Conservation (phyloP, 2,329 filamentous ascomycete genomes). For the Harringtonia aguacate region DNA sequence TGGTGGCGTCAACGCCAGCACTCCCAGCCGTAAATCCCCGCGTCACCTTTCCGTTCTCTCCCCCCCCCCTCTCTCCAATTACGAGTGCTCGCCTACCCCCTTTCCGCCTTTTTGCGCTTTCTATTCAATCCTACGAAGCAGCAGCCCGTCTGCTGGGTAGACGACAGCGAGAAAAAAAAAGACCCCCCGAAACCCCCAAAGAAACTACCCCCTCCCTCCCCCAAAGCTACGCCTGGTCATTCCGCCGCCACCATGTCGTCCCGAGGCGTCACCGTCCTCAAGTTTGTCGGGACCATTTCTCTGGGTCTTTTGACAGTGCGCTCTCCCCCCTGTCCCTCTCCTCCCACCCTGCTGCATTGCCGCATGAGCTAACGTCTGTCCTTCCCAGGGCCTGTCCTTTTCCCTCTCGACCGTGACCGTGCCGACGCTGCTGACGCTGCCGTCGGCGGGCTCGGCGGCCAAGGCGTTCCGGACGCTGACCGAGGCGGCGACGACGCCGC, state of each 20-base stretch:
- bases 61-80: neutral
- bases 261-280: constrained; percentile 64
- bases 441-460: constrained; percentile 60
- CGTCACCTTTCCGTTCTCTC: neutral
- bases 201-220: neutral
- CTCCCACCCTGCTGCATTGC: too few relatives aligned
- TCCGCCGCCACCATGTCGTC: constrained; percentile 42
- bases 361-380: neutral
- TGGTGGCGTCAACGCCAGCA: neutral
- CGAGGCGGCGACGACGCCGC: constrained; percentile 50
- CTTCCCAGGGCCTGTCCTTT: constrained; percentile 71
- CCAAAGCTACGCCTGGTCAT: neutral
- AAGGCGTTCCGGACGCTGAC: constrained; percentile 61
- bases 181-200: neutral
- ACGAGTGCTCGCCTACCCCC: neutral
- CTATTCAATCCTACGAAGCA: too few relatives aligned
- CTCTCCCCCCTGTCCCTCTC: constrained; percentile 10
- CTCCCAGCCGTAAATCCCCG: constrained; percentile 3
- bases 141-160: too few relatives aligned
- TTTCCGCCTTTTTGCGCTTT: neutral
- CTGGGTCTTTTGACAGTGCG: constrained; percentile 80
- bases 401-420: constrained; percentile 68
- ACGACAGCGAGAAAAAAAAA: too few relatives aligned
- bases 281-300: constrained; percentile 87
- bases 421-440: constrained; percentile 70